Base-by-base conservation (phyloP, 306 rosid species). In the Adenanthera pavonina region DNA sequence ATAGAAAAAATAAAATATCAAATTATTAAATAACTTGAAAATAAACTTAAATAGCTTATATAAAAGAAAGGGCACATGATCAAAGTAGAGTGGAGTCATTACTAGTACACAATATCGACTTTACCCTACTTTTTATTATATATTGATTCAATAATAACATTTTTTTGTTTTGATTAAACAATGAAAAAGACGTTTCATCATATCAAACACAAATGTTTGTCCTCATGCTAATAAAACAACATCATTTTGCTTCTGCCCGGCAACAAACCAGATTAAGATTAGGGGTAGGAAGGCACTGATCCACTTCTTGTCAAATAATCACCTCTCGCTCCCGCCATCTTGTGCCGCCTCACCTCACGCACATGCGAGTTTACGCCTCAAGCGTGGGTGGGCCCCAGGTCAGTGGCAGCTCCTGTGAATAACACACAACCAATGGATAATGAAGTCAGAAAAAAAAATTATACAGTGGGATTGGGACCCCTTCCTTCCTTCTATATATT, bases 351-450 rank as follows among this genome's bases (percentile, higher is more conserved):
- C 30, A 25, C 46, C 46, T 41, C 68, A 0, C 60, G 68, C 87
- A 80, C 84, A 69, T 80, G 94, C 88, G 81, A 82, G 82, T 79
- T 82, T 81, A 88, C 87, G 89, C 89, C 88, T 87, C 84, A 89
- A 91, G 90, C 69, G 83, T 48, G 83, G 48, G 62, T 64, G 88
- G 91, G 92, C 7, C 90, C 92, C 86, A 84, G 1, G 3, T 0
- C 6, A 79, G 75, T 87, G 91, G 88, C 84, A 79, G 30, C 5
- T 43, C 25, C 19, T 8, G 88, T 85, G 80, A 92, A 78, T 91
- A 76, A 11, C 30, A 3, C 30, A 30, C 5, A 54, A 36, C n/a
- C 54, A 6, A 19, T 46, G 90, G 86, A 14, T 15, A 33, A 69
- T 44, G 47, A 19, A 12, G 90, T 64, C 86, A 67, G 3, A 20